phyloP scores from a whole-genome alignment of 148 eudicot genomes.

The Rhododendron molle region DNA sequence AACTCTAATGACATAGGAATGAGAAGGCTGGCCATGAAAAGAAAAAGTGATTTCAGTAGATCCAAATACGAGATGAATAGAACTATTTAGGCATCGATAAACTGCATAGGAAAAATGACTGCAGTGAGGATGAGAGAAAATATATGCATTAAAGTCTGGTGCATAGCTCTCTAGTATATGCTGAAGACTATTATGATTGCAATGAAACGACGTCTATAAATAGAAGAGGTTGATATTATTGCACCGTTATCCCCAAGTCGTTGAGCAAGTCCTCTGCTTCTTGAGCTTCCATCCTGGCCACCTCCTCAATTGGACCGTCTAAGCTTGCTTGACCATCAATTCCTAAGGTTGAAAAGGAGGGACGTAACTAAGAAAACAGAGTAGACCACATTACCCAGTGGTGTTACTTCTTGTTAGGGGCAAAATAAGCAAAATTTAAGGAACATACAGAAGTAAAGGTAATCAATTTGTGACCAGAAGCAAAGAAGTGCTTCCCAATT shows the following conservation, averaged over 20 bases:
- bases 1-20: not conserved
- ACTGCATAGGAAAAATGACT: not conserved
- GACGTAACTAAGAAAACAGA: not conserved
- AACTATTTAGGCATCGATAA: not conserved
- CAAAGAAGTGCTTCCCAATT: not conserved
- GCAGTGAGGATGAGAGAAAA: not conserved
- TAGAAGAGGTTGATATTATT: not conserved
- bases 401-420: not conserved
- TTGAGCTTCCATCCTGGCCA: constrained; percentile 71
- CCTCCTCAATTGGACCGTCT: constrained; percentile 83
- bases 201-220: not conserved
- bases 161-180: not conserved
- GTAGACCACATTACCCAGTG: not conserved
- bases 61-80: not conserved
- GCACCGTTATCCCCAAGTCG: constrained; percentile 65
- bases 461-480: not conserved
- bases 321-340: constrained; percentile 38
- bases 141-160: not conserved
- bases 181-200: not conserved
- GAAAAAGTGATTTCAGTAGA: not conserved
- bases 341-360: constrained; percentile 18
- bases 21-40: not conserved
- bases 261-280: constrained; percentile 70
- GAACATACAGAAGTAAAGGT: not conserved
- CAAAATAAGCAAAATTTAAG: not conserved